These are phyloP conservation scores for Glaciozyma antarctica DNA, from an alignment of 768 basidiomycete genomes.

Conservation along the genomic window DNA sequence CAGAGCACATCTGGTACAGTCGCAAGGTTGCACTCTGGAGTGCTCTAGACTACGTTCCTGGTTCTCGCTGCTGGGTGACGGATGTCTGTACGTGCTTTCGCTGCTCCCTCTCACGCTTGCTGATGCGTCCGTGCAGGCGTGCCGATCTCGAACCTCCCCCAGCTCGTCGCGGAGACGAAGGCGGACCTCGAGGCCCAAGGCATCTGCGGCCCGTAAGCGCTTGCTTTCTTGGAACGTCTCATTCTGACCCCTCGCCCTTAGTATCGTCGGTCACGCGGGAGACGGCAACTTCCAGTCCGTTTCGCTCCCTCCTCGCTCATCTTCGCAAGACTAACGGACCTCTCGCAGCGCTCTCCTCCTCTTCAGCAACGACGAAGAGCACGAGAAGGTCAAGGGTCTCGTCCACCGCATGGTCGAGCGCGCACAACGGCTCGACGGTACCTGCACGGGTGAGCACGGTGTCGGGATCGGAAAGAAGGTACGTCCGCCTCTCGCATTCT, in stretches of 20 bases:
- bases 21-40: constrained; percentile 31
- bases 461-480: constrained; percentile 13
- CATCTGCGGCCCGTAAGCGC: constrained; percentile 13
- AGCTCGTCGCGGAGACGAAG: constrained; percentile 52
- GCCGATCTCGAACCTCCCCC: constrained; percentile 40
- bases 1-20: constrained; percentile 67
- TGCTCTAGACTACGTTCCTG: constrained; percentile 5
- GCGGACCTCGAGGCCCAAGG: constrained; percentile 21
- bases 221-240: too few relatives aligned
- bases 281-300: constrained; percentile 13
- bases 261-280: constrained; percentile 50
- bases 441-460: constrained; percentile 42
- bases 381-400: constrained; percentile 26
- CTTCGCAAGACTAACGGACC: too few relatives aligned
- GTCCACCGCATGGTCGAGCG: constrained; percentile 40
- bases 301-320: too few relatives aligned
- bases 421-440: constrained; percentile 43
- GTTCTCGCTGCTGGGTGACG: constrained; percentile 51
- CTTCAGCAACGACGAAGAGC: constrained; percentile 33
- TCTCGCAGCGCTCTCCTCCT: constrained; percentile 38
- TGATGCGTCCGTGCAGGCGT: constrained; percentile 23
- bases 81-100: constrained; percentile 35
- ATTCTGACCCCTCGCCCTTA: background rate
- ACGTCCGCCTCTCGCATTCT: background rate
- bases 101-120: constrained; percentile 53